These are phyloP conservation scores for Aspergillus proliferans DNA, from an alignment of 2,329 filamentous ascomycete species.

Conservation along the genomic window DNA sequence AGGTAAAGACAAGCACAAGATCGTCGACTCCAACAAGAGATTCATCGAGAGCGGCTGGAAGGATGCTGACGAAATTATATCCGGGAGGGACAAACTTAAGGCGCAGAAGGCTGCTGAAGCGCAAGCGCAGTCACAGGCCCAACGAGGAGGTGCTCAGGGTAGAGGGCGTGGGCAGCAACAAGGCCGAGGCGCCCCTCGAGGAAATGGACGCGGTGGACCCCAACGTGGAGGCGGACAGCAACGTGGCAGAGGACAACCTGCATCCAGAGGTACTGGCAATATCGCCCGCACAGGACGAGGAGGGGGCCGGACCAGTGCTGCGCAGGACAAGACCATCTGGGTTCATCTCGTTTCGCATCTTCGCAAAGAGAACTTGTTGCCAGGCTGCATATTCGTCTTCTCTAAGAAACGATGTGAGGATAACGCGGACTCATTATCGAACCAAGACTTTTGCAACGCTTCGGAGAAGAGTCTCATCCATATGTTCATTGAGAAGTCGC, in stretches of 20 bases:
- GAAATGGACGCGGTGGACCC: conserved; percentile 34
- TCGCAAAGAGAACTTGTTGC: conserved; percentile 77
- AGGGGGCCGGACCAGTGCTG: conserved; percentile 78
- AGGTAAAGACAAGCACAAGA: conserved; percentile 85
- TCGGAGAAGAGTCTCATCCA: conserved; percentile 94
- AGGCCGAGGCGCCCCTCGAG: conserved; percentile 38
- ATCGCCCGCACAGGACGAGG: conserved; percentile 83
- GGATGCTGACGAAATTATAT: conserved; percentile 74
- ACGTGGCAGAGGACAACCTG: conserved; percentile 51
- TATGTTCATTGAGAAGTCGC: conserved; percentile 93
- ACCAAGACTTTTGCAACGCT: conserved; percentile 90
- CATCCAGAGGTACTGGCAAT: conserved; percentile 64
- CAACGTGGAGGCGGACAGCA: conserved; percentile 25
- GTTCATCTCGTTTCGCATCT: conserved; percentile 90
- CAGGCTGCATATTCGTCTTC: conserved; percentile 96
- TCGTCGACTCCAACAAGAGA: conserved; percentile 85
- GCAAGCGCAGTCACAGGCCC: conserved; percentile 47
- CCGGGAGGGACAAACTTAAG: conserved; percentile 72
- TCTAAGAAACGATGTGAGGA: conserved; percentile 97
- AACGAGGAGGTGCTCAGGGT: conserved; percentile 51
- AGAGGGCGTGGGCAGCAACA: conserved; percentile 49
- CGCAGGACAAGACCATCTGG: conserved; percentile 95
- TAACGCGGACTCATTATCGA: conserved; percentile 90
- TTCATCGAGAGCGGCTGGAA: conserved; percentile 95
- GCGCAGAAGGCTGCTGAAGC: conserved; percentile 46